Conservation (phyloP, 2,329 filamentous ascomycete species). For the Aspergillus quadricinctus region DNA sequence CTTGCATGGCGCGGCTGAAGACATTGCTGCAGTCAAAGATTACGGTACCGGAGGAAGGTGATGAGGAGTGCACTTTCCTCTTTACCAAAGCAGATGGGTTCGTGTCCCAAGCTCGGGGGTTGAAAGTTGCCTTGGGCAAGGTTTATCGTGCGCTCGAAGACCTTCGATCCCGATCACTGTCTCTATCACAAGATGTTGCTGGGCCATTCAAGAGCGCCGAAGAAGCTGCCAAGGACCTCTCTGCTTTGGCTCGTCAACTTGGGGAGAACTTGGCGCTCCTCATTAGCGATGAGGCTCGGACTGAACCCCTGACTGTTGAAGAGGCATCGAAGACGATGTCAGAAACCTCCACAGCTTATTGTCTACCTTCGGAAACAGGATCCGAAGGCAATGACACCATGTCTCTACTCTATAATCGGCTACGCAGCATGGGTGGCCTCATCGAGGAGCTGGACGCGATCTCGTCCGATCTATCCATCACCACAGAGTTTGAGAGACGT, state of each 20-base stretch:
- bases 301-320: constrained; percentile 60
- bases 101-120: constrained; percentile 70
- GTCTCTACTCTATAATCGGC: constrained; percentile 61
- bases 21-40: constrained; percentile 65
- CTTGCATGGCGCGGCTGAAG: constrained; percentile 60
- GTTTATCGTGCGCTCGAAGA: constrained; percentile 73
- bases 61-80: constrained; percentile 66
- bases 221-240: constrained; percentile 59
- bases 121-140: constrained; percentile 79
- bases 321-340: constrained; percentile 63
- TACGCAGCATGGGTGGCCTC: constrained; percentile 60
- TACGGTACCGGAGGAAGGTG: constrained; percentile 56
- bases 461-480: constrained; percentile 65
- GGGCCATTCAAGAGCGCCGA: constrained; percentile 69
- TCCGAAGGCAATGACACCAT: constrained; percentile 55
- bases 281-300: constrained; percentile 67
- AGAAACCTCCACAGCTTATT: constrained; percentile 24
- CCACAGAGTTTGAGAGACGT: constrained; percentile 72
- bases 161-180: constrained; percentile 69
- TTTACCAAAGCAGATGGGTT: constrained; percentile 66
- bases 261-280: constrained; percentile 63
- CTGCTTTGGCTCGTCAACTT: constrained; percentile 61
- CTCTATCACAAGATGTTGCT: constrained; percentile 63
- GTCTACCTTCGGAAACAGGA: constrained; percentile 21
- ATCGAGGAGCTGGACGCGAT: constrained; percentile 68